These are phyloP conservation scores for Neofusicoccum laricinum DNA, from an alignment of 2,329 filamentous ascomycete species.

Conservation along the genomic window DNA sequence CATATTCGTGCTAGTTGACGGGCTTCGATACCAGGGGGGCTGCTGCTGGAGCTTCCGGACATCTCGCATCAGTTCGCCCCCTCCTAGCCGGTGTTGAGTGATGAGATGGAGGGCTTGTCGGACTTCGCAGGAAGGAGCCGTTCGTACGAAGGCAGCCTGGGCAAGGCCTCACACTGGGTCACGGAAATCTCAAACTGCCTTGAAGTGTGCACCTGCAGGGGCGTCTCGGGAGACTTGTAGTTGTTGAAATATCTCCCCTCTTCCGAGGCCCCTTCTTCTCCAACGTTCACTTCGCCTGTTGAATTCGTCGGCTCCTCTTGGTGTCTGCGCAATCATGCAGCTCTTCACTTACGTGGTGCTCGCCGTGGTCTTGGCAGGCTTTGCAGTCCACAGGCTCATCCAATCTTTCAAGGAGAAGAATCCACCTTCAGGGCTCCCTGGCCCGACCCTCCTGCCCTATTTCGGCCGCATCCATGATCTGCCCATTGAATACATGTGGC, in stretches of 20 bases:
- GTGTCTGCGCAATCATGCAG: constrained; percentile 33
- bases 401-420: constrained; percentile 4
- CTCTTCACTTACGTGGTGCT: constrained; percentile 37
- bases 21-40: neutral
- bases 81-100: neutral
- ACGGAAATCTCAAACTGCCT: neutral
- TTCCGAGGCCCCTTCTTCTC: neutral
- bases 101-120: neutral
- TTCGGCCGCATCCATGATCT: constrained; percentile 45
- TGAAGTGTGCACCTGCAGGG: neutral
- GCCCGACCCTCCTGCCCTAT: constrained; percentile 37
- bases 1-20: neutral
- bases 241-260: neutral
- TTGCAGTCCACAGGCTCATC: constrained; percentile 26
- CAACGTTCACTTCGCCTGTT: neutral
- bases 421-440: constrained; percentile 31
- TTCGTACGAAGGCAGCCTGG: neutral
- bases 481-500: constrained; percentile 51
- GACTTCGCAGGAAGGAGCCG: neutral
- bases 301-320: neutral
- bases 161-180: neutral
- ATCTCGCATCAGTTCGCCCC: neutral
- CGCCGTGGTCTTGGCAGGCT: constrained; percentile 37
- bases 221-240: neutral
- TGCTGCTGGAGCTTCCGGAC: neutral